Percentiles rank a stretch among this genome's conserved stretches.
Conservation (phyloP, 495 filamentous ascomycete species). For the Lepraria neglecta region DNA sequence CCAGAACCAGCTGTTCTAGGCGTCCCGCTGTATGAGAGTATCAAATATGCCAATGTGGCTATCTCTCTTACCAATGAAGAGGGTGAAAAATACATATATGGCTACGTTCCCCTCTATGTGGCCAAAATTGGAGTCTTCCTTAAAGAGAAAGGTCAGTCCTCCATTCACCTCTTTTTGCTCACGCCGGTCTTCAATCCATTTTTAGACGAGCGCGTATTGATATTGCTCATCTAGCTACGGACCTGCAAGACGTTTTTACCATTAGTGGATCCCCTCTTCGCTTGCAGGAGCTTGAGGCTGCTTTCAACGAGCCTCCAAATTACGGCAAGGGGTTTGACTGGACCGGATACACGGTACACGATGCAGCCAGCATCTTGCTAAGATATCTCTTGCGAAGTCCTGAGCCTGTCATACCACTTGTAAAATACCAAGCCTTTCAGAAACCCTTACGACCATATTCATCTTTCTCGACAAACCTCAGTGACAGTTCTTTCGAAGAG, state of each 20-base stretch:
- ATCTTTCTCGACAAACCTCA: too few relatives aligned
- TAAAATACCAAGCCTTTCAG: neutral
- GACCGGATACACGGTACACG: neutral
- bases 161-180: neutral
- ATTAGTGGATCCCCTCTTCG: conserved; percentile 4
- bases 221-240: neutral
- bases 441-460: neutral
- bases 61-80: neutral
- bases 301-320: neutral
- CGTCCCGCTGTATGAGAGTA: neutral
- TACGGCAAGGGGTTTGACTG: neutral
- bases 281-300: neutral
- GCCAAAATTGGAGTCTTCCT: neutral
- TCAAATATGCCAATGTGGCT: neutral
- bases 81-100: neutral
- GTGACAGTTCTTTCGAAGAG: too few relatives aligned
- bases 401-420: conserved; percentile 1
- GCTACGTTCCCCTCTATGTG: neutral
- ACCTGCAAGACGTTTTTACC: neutral
- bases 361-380: neutral
- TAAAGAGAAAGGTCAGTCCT: neutral
- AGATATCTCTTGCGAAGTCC: neutral
- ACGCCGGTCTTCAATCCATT: too few relatives aligned
- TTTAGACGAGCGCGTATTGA: neutral
- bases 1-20: neutral